Conservation (phyloP, 208 protist species). For the Crithidia brevicula region DNA sequence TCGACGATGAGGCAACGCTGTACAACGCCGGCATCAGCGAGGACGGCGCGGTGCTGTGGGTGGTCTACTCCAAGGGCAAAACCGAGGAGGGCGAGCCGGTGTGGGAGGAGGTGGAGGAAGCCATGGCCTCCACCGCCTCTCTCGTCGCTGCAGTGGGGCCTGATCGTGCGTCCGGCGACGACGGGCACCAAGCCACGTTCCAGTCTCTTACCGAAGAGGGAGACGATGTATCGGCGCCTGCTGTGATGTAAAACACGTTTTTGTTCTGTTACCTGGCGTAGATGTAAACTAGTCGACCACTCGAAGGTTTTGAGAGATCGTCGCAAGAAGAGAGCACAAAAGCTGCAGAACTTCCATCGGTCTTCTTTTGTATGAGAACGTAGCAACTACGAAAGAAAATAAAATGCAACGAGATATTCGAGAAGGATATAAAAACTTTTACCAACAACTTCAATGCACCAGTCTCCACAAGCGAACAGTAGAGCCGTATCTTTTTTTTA, state of each 20-base stretch:
- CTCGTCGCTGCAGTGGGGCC: constrained; percentile 1
- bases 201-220: neutral
- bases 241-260: neutral
- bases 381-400: too few species aligned
- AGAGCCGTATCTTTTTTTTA: too few species aligned
- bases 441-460: too few species aligned
- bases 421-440: too few species aligned
- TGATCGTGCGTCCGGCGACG: constrained; percentile 13
- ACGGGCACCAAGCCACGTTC: neutral
- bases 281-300: neutral
- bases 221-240: neutral
- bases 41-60: constrained; percentile 82
- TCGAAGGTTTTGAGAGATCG: neutral
- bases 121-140: constrained; percentile 34
- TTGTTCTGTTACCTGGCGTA: too few species aligned
- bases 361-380: too few species aligned
- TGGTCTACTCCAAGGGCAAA: constrained; percentile 74
- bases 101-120: constrained; percentile 83
- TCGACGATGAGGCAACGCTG: constrained; percentile 82
- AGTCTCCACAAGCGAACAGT: too few species aligned
- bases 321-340: too few species aligned
- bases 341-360: too few species aligned
- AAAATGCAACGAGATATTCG: too few species aligned
- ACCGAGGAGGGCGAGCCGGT: constrained; percentile 65
- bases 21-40: constrained; percentile 78